Percentiles rank a stretch among this genome's conserved stretches.
phyloP scores from a whole-genome alignment of 1,284 basidiomycete species.

The Moesziomyces sp. region DNA sequence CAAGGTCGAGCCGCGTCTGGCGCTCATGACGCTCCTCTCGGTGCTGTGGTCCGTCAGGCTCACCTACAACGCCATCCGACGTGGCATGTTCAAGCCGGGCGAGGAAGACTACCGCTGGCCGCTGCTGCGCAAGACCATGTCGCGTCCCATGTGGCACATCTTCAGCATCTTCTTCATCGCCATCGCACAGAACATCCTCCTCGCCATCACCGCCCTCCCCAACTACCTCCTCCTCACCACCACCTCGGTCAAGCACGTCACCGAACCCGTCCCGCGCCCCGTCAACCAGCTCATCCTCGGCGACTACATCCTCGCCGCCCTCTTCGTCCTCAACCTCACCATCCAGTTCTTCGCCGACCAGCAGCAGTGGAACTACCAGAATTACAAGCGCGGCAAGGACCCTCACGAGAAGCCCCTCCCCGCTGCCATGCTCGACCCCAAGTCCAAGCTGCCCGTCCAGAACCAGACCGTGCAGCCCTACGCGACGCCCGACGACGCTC shows the following conservation, averaged over 20 bases:
- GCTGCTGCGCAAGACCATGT: conserved; percentile 77
- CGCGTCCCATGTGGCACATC: conserved; percentile 79
- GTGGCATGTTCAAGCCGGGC: conserved; percentile 79
- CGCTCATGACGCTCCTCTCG: conserved; percentile 67
- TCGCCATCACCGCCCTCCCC: conserved; percentile 72
- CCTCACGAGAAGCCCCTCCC: conserved; percentile 39
- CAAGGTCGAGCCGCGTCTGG: conserved; percentile 64
- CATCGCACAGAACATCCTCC: conserved; percentile 80
- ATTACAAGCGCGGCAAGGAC: conserved; percentile 75
- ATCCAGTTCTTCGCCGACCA: conserved; percentile 87
- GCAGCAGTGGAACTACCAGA: conserved; percentile 84
- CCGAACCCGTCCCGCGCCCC: conserved; percentile 69
- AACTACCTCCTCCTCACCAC: conserved; percentile 72
- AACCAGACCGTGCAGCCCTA: conserved; percentile 34
- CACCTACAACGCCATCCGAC: conserved; percentile 83
- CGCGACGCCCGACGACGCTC: conserved; percentile 71
- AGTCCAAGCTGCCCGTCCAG: conserved; percentile 25
- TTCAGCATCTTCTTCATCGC: conserved; percentile 85
- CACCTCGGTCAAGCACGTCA: conserved; percentile 61
- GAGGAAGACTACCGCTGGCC: conserved; percentile 95
- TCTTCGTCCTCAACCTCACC: conserved; percentile 75
- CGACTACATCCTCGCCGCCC: conserved; percentile 76
- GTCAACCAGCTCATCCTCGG: conserved; percentile 71
- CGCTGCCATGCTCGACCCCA: conserved; percentile 23
- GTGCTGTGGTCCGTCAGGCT: conserved; percentile 72